phyloP scores from a whole-genome alignment of 495 filamentous ascomycete genomes.

The Beverwykella pulmonaria region DNA sequence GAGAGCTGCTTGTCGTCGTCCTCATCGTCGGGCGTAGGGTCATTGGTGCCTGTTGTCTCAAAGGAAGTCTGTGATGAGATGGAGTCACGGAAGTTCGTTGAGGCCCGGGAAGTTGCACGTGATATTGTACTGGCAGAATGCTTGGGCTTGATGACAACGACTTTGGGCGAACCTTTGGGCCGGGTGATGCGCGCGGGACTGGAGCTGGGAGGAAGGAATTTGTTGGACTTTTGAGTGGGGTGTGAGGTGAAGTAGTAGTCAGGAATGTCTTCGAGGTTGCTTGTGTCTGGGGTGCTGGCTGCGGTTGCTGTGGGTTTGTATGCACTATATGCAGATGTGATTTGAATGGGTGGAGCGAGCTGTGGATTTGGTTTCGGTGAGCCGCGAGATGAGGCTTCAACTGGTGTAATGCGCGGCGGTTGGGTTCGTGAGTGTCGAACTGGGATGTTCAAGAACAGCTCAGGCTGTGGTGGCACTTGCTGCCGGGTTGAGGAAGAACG shows the following conservation, averaged over 20 bases:
- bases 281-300: constrained; percentile 17
- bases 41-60: constrained; percentile 43
- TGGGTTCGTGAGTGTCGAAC: constrained; percentile 35
- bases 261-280: constrained; percentile 24
- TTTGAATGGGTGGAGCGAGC: neutral
- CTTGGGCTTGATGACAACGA: constrained; percentile 20
- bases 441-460: constrained; percentile 34
- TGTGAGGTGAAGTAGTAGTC: constrained; percentile 37
- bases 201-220: neutral
- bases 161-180: constrained; percentile 19
- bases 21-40: constrained; percentile 47
- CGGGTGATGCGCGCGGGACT: constrained; percentile 5
- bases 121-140: constrained; percentile 20
- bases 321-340: constrained; percentile 7
- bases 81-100: constrained; percentile 31
- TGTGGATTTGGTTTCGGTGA: constrained; percentile 8
- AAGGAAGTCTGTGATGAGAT: constrained; percentile 46
- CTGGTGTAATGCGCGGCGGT: neutral
- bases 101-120: constrained; percentile 19
- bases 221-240: neutral
- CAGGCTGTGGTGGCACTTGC: constrained; percentile 13
- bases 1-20: constrained; percentile 40
- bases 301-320: neutral
- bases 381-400: neutral
- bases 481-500: neutral